Percentiles rank a stretch among this genome's conserved stretches.
Conservation (phyloP, 306 rosid genomes). For the Casuarina cunninghamiana region DNA sequence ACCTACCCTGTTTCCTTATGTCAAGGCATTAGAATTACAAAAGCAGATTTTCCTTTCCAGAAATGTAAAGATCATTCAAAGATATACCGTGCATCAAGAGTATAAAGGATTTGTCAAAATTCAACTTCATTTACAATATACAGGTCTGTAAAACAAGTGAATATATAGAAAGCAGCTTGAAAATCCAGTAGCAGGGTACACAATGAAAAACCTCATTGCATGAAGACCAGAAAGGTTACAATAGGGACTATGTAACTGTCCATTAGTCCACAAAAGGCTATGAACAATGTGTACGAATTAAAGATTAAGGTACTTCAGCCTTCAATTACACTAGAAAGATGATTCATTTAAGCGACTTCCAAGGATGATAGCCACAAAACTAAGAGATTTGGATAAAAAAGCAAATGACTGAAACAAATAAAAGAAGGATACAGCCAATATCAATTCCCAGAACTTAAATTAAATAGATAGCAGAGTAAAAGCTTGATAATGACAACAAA, state of each 20-base stretch:
- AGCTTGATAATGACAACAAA: neutral
- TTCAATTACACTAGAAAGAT: too few species aligned
- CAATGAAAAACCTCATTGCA: neutral
- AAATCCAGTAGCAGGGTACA: neutral
- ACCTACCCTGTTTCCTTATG: constrained; percentile 52
- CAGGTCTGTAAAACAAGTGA: neutral
- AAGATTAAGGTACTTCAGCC: neutral
- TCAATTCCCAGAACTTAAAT: neutral
- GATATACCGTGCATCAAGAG: constrained; percentile 2
- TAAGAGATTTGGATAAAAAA: neutral
- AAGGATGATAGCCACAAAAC: neutral
- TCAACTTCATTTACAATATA: neutral
- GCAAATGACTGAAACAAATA: neutral
- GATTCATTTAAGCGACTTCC: neutral
- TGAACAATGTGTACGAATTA: neutral
- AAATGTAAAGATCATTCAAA: constrained; percentile 7
- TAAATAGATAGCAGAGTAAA: neutral
- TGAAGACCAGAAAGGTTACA: neutral
- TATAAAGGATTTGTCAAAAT: constrained; percentile 8
- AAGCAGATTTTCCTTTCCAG: constrained; percentile 2
- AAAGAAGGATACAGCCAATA: too few species aligned
- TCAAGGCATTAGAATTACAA: constrained; percentile 47
- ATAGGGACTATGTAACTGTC: neutral
- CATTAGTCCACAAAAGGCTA: neutral
- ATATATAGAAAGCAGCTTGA: neutral